Evolutionary conservation across 306 rosid genomes (phyloP).

Genomic region (Pueraria montana): DNA sequence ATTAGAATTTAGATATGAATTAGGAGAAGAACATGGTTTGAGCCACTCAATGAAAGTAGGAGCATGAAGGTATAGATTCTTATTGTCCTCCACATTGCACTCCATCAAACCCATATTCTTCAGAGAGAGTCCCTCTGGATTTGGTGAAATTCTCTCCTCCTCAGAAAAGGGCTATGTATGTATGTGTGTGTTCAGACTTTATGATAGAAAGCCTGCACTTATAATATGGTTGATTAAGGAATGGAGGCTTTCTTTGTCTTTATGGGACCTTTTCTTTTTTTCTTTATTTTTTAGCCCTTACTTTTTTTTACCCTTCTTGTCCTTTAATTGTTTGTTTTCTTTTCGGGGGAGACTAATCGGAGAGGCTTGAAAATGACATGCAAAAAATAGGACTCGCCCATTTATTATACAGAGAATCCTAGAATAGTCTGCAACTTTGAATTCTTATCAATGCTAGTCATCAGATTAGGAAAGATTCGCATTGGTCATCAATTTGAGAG

Average conservation of each 20-base stretch:
- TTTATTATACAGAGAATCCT: conserved; percentile 68
- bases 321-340: conserved; percentile 66
- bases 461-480: conserved; percentile 12
- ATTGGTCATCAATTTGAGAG: conserved; percentile 9
- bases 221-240: conserved; percentile 51
- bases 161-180: conserved; percentile 56
- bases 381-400: conserved; percentile 47
- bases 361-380: conserved; percentile 74
- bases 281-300: conserved; percentile 31
- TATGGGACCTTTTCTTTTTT: conserved; percentile 51
- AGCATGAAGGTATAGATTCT: conserved; percentile 61
- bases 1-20: conserved; percentile 38
- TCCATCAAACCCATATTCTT: conserved; percentile 73
- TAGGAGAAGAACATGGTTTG: conserved; percentile 66
- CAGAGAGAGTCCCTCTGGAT: conserved; percentile 47
- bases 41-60: conserved; percentile 96
- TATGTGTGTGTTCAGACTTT: conserved; percentile 53
- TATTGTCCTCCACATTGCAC: conserved; percentile 56
- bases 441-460: conserved; percentile 26
- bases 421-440: conserved; percentile 51
- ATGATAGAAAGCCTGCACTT: conserved; percentile 58
- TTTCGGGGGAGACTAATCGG: conserved; percentile 61
- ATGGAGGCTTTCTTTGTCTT: conserved; percentile 68
- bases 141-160: conserved; percentile 57
- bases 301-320: conserved; percentile 49